Conservation (phyloP, 345 rosid species). For the Geranium rotundifolium region DNA sequence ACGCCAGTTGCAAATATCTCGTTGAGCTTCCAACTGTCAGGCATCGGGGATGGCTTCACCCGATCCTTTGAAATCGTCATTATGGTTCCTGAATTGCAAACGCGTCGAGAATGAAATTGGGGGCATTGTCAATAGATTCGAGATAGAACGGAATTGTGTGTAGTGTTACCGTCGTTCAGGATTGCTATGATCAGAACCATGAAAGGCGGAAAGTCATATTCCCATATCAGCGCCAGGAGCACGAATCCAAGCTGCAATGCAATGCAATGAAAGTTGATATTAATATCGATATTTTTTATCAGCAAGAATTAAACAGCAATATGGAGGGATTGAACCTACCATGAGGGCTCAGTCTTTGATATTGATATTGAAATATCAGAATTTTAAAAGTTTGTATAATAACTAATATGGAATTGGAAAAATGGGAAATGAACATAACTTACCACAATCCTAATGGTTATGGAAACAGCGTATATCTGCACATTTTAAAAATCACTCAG, state of each 20-base stretch:
- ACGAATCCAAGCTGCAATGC: slow-evolving; percentile 74
- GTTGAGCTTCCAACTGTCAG: slow-evolving; percentile 89
- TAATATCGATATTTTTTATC: too few relatives aligned
- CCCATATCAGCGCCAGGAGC: slow-evolving; percentile 92
- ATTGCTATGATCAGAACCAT: slow-evolving; percentile 93
- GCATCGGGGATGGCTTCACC: slow-evolving; percentile 81
- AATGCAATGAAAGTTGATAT: too few relatives aligned
- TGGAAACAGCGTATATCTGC: slow-evolving; percentile 96
- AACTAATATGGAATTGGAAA: background rate
- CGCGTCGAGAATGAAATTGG: background rate
- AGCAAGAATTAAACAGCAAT: too few relatives aligned
- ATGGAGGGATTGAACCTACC: too few relatives aligned
- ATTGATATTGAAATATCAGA: too few relatives aligned
- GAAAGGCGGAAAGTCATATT: slow-evolving; percentile 96
- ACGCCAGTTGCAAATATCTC: slow-evolving; percentile 87
- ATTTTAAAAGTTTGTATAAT: background rate
- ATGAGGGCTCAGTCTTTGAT: too few relatives aligned
- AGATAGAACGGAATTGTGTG: background rate
- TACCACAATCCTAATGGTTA: slow-evolving; percentile 93
- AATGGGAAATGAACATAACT: slow-evolving; percentile 16
- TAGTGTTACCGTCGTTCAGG: slow-evolving; percentile 74
- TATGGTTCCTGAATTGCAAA: slow-evolving; percentile 50
- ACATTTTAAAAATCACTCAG: background rate
- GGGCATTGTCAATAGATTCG: background rate
- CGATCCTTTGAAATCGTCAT: slow-evolving; percentile 88